Evolutionary conservation across 2,329 filamentous ascomycete genomes (phyloP).

Genomic region (Drechslerella coelobrocha): DNA sequence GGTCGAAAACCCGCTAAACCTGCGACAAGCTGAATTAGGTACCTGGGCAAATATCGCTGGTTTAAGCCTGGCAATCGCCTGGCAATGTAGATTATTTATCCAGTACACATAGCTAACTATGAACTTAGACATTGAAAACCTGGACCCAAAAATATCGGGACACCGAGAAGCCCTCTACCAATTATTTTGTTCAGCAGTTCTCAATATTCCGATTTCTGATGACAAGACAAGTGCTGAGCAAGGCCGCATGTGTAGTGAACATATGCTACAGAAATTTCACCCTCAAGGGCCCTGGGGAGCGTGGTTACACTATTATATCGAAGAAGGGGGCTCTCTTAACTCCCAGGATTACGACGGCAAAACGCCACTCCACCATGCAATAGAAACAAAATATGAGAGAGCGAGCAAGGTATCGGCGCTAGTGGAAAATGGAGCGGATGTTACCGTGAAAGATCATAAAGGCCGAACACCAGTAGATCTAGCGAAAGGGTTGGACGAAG

Average conservation of each 20-base stretch:
- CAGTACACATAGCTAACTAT: too few species aligned
- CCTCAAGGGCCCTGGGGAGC: neutral
- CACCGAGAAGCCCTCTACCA: neutral
- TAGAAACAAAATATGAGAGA: neutral
- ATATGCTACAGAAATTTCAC: neutral
- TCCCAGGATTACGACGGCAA: neutral
- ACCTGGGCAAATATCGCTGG: neutral
- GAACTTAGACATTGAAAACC: neutral
- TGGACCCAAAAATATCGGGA: neutral
- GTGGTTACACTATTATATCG: neutral
- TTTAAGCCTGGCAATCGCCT: neutral
- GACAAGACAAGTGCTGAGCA: neutral
- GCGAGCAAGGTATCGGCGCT: neutral
- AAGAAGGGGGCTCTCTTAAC: neutral
- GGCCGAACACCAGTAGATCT: neutral
- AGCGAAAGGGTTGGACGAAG: neutral
- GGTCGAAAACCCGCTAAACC: neutral
- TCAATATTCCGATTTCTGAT: neutral
- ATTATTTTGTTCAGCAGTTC: neutral
- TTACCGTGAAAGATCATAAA: neutral
- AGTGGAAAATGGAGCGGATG: neutral
- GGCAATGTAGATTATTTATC: too few species aligned
- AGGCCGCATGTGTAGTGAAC: neutral
- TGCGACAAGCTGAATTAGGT: neutral
- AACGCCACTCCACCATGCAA: neutral